Conservation (phyloP, 1,139 yeast genomes). For the Nakaseomyces kungkrabaensis region DNA sequence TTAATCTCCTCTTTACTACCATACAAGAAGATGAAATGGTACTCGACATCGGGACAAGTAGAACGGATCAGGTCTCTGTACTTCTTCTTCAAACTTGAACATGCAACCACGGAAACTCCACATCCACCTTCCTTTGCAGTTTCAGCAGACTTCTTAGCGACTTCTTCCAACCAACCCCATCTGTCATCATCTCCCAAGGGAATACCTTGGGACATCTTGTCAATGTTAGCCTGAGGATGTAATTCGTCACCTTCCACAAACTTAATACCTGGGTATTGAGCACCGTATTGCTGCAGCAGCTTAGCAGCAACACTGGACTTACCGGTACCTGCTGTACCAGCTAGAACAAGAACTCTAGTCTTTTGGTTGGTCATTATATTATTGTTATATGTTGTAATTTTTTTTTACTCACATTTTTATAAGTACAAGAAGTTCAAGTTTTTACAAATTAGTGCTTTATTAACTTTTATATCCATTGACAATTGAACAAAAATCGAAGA, state of each 20-base stretch:
- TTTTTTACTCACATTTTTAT: too few species aligned
- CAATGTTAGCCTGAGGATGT: conserved; percentile 65
- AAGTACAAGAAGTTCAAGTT: too few species aligned
- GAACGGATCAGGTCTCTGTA: conserved; percentile 55
- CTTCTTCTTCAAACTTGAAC: conserved; percentile 68
- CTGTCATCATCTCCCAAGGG: conserved; percentile 85
- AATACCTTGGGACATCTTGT: conserved; percentile 69
- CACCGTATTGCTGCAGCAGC: conserved; percentile 31
- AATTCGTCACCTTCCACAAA: conserved; percentile 79
- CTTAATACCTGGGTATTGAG: conserved; percentile 33
- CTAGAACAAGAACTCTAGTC: conserved; percentile 37
- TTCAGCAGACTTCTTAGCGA: conserved; percentile 37
- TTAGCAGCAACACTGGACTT: conserved; percentile 67
- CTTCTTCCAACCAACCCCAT: conserved; percentile 69
- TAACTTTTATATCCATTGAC: too few species aligned
- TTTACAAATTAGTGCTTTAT: too few species aligned
- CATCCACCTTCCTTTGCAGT: conserved; percentile 29
- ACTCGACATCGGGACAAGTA: conserved; percentile 32
- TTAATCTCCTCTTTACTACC: conserved; percentile 54
- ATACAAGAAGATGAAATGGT: conserved; percentile 57
- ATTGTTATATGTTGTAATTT: too few species aligned
- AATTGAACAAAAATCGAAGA: too few species aligned
- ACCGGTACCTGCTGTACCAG: conserved; percentile 95
- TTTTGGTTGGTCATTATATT: conserved; percentile 2
- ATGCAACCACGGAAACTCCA: conserved; percentile 50